Conservation (phyloP, 208 protist species). For the Polymyxa betae region DNA sequence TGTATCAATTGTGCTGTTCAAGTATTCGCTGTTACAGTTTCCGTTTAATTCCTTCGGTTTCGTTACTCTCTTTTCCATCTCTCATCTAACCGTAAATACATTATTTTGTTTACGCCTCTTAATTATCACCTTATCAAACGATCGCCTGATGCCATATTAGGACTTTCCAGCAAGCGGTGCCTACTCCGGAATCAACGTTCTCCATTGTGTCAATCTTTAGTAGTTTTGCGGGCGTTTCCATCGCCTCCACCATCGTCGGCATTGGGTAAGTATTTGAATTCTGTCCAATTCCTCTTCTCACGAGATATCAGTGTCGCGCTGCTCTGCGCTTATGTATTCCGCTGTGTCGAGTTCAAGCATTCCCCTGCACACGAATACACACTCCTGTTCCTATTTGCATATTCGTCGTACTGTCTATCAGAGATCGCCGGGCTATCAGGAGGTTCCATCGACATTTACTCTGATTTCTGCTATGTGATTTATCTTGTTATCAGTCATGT, state of each 20-base stretch:
- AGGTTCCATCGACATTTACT: not conserved
- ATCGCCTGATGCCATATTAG: not conserved
- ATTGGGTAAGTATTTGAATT: slow-evolving; percentile 19
- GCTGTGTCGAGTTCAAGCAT: slow-evolving; percentile 45
- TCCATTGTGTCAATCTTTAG: not conserved
- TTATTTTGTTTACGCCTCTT: too few relatives aligned
- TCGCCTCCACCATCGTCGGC: not conserved
- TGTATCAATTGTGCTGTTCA: slow-evolving; percentile 61
- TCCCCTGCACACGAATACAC: slow-evolving; percentile 38
- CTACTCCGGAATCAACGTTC: not conserved
- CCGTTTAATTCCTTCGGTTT: too few relatives aligned
- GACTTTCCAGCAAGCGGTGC: slow-evolving; percentile 31
- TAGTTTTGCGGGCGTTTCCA: slow-evolving; percentile 5
- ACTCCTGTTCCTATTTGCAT: slow-evolving; percentile 55
- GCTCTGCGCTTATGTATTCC: slow-evolving; percentile 49
- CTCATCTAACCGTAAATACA: too few relatives aligned
- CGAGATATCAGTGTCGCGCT: not conserved
- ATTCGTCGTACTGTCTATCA: slow-evolving; percentile 52
- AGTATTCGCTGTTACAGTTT: not conserved
- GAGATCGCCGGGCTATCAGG: slow-evolving; percentile 60
- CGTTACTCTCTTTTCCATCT: too few relatives aligned
- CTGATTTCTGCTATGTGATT: not conserved
- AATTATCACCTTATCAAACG: too few relatives aligned
- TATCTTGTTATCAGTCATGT: slow-evolving; percentile 48
- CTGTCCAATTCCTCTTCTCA: not conserved